These are phyloP conservation scores for Aspergillus bridgeri DNA, from an alignment of 495 filamentous ascomycete species.

Conservation along the genomic window DNA sequence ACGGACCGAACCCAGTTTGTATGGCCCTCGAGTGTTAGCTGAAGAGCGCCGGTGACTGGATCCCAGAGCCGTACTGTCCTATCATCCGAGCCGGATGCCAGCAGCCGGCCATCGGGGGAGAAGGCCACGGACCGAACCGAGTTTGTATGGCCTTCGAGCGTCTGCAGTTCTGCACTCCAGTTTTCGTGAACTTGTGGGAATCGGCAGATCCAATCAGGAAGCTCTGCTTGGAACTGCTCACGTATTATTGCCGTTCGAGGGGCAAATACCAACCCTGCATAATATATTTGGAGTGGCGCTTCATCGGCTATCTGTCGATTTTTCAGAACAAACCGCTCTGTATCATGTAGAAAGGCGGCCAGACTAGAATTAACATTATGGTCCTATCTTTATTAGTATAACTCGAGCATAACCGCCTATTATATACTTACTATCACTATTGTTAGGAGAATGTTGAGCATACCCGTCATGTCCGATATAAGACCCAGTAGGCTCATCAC, in stretches of 20 bases:
- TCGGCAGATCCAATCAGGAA: neutral
- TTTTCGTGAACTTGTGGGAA: neutral
- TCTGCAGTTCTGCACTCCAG: constrained; percentile 15
- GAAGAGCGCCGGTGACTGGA: too few species aligned
- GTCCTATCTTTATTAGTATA: too few species aligned
- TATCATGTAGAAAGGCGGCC: constrained; percentile 26
- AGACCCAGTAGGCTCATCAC: constrained; percentile 34
- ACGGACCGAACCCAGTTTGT: too few species aligned
- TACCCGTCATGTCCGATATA: constrained; percentile 23
- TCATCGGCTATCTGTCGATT: constrained; percentile 28
- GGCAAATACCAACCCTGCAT: constrained; percentile 22
- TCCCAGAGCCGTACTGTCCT: too few species aligned
- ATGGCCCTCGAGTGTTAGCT: too few species aligned
- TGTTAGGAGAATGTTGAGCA: too few species aligned
- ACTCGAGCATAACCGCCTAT: too few species aligned
- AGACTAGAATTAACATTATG: too few species aligned
- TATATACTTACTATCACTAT: too few species aligned
- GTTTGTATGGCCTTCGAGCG: constrained; percentile 16
- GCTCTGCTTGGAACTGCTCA: constrained; percentile 8
- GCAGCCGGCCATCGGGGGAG: constrained; percentile 14
- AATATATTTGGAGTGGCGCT: constrained; percentile 5
- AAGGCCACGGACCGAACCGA: neutral
- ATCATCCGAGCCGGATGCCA: constrained; percentile 4
- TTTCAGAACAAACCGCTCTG: constrained; percentile 27
- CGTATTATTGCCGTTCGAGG: neutral